phyloP scores from a whole-genome alignment of 2,329 filamentous ascomycete species.

The Venturia pyrina region DNA sequence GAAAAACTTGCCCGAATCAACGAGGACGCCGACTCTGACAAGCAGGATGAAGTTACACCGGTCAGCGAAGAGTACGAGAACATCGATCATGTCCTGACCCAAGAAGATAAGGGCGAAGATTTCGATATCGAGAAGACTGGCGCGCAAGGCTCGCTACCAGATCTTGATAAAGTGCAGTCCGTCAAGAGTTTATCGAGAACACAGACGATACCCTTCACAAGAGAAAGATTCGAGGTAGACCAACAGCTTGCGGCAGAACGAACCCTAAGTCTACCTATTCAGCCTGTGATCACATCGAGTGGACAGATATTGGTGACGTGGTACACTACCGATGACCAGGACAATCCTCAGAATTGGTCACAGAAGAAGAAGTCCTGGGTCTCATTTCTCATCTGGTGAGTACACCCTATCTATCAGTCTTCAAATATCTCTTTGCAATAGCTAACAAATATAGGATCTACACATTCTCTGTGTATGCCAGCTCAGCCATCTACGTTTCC shows the following conservation, averaged over 20 bases:
- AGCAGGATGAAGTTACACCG: neutral
- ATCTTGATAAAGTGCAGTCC: neutral
- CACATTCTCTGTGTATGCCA: constrained; percentile 42
- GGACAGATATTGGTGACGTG: constrained; percentile 48
- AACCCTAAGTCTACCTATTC: constrained; percentile 39
- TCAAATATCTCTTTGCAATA: neutral
- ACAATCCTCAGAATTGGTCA: constrained; percentile 53
- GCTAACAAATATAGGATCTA: constrained; percentile 22
- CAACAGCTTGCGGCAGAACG: constrained; percentile 30
- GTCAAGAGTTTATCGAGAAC: neutral
- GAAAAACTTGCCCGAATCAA: constrained; percentile 5
- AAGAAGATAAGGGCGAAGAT: neutral
- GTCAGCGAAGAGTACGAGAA: neutral
- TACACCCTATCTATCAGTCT: neutral
- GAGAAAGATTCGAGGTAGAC: constrained; percentile 30
- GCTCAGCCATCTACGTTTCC: constrained; percentile 41
- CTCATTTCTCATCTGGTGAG: constrained; percentile 26
- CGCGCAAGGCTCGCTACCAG: neutral
- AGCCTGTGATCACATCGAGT: constrained; percentile 39
- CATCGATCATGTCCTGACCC: neutral
- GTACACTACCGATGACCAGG: constrained; percentile 47
- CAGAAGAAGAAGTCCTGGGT: constrained; percentile 34
- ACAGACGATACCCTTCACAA: constrained; percentile 15
- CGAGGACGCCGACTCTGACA: neutral
- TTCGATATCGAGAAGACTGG: constrained; percentile 1